Evolutionary conservation across 2,329 filamentous ascomycete genomes (phyloP), one percentile per base, ranked within the genome.

Genomic region (Elsinoe australis): DNA sequence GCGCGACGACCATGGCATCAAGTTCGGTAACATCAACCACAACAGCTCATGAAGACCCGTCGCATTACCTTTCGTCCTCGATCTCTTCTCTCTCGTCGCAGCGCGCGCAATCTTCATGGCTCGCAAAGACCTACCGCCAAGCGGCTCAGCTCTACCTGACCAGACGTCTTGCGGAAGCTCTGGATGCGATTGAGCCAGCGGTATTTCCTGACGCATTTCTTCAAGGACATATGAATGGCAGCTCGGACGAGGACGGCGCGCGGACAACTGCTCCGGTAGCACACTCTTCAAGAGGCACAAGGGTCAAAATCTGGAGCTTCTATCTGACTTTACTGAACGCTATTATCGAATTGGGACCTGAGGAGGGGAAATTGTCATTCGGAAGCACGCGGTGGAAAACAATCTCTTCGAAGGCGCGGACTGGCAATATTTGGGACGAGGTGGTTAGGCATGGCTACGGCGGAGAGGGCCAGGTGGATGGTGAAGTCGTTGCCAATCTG

Each of bases 291-390:
- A 80, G 84, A 55, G 85, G 82, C 24, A 92, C 87, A 50, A 76
- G 89, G 55, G 84, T 95, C 65, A 98, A 96, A 67, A 84, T 96
- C 54, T 98, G 92, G 92, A 95, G 88, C 65, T 75, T 98, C 59
- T 98, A 96, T 64, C 76, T 96, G 55, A 95, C 89, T 14, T 83
- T 95, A 44, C 73, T 96, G 53, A 95, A 95, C 69, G 85, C 87
- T 31, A 84, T 95, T 54, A 73, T 94, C 28, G 90, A 96, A 60
- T 73, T 96, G 61, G 87, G 88, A 49, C 75, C 85, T 1, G 87
- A 95, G 56, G 89, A 95, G 65, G 92, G 90, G 42, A 95, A 92
- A 70, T 79, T 83, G 45, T 78, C 83, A 9, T 94, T 96, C 68
- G 92, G 92, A 3, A 81, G 80, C 46, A 80, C 85, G 60, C 82